A percentile compares a stretch with the other conserved stretches of the same genome.
These are phyloP conservation scores for Cajanus cajan DNA, from an alignment of 306 rosid species.

Conservation along the genomic window DNA sequence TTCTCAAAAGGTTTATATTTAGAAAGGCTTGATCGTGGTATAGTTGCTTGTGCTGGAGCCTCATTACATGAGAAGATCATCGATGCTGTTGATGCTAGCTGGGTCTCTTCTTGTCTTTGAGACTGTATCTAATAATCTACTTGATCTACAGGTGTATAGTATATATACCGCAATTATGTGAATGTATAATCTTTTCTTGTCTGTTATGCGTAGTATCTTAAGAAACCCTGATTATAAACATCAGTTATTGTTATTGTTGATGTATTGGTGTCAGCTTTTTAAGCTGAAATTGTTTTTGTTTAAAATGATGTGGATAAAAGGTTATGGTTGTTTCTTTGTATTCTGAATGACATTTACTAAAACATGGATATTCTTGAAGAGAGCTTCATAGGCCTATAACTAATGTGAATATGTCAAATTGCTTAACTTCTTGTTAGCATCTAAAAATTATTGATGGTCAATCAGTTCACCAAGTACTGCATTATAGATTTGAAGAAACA, in stretches of 20 bases:
- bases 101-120: slow-evolving; percentile 86
- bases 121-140: not conserved
- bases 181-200: not conserved
- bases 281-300: slow-evolving; percentile 3
- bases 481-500: not conserved
- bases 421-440: not conserved
- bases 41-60: slow-evolving; percentile 80
- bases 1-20: slow-evolving; percentile 71
- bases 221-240: slow-evolving; percentile 4
- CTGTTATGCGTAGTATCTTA: not conserved
- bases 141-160: slow-evolving; percentile 1
- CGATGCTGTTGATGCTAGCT: slow-evolving; percentile 85
- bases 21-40: slow-evolving; percentile 87
- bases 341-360: not conserved
- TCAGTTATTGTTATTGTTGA: slow-evolving; percentile 17
- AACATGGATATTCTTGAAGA: not conserved
- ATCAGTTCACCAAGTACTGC: not conserved
- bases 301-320: slow-evolving; percentile 17
- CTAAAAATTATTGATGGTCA: not conserved
- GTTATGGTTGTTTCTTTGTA: not conserved
- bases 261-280: slow-evolving; percentile 28
- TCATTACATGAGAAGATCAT: slow-evolving; percentile 75
- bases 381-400: not conserved
- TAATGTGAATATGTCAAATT: not conserved
- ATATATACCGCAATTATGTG: slow-evolving; percentile 27